Conservation (phyloP, 441 rosid species). For the Macaranga tanarius region DNA sequence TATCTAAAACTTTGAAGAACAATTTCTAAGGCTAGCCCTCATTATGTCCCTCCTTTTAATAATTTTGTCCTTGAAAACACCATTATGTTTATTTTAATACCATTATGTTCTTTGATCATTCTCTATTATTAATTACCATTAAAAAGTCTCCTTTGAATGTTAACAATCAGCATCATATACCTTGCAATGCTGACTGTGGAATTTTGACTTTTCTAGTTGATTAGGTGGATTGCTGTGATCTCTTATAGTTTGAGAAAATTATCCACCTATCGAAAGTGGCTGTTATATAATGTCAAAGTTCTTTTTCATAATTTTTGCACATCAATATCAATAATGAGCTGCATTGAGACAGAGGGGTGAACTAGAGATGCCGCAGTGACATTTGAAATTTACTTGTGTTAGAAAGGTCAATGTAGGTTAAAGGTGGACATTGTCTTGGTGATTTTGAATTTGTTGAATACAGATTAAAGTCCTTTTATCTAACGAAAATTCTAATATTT, state of each 20-base stretch:
- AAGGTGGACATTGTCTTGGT: neutral
- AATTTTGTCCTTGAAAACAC: neutral
- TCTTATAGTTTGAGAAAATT: constrained; percentile 5
- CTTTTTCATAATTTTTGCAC: constrained; percentile 44
- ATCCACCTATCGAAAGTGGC: neutral
- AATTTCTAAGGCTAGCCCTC: constrained; percentile 2
- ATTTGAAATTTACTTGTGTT: constrained; percentile 18
- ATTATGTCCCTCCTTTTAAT: neutral
- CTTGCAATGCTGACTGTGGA: constrained; percentile 30
- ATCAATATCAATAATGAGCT: constrained; percentile 42
- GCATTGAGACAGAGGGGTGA: constrained; percentile 31
- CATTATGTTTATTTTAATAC: neutral
- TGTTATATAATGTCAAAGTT: constrained; percentile 12
- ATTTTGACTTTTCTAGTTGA: constrained; percentile 29
- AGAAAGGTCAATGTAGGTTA: neutral
- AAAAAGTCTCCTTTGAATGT: constrained; percentile 33
- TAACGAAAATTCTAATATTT: neutral
- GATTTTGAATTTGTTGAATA: neutral
- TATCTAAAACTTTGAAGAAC: neutral
- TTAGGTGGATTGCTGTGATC: constrained; percentile 17
- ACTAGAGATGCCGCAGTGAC: constrained; percentile 19
- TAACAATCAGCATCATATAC: constrained; percentile 12
- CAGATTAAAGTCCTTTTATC: neutral
- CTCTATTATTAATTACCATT: constrained; percentile 30
- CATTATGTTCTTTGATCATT: constrained; percentile 20